Base-by-base conservation (phyloP, 331 rosid genomes). In the Malus hybrid region DNA sequence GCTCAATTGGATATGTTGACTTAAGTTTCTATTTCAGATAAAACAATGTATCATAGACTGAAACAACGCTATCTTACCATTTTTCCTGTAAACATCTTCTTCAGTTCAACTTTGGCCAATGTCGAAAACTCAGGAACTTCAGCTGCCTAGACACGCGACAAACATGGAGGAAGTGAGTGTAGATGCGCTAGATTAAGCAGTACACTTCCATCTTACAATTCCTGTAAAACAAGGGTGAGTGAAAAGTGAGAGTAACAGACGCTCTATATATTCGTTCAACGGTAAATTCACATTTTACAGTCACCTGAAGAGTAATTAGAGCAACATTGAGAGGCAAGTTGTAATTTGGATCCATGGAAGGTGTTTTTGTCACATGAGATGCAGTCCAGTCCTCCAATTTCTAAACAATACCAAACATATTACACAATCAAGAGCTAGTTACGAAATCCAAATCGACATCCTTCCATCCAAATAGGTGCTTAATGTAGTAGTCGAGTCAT, bases 101-200 rank as follows among this genome's bases (percentile, higher is more conserved):
- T 91, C 81, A 93, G 72, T 65, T 93, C 98, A 65, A 89, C 93
- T 79, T 87, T 83, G 73, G 90, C 78, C 71, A 86, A 56, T 29
- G 57, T 77, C 64, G 96, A 89, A 69, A 81, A 76, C 55, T 89
- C 83, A 32, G 80, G 75, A 82, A 87, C 90, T 84, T 93, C 93
- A 69, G 67, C 85, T 3, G 72, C 83, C 98, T 89, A 67, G 68
- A 42, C 74, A 73, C 42, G 60, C 63, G 22, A 76, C 56, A 80
- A 39, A 33, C 59, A 79, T 10, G 13, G 70, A 76, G 69, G 52
- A 54, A 69, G 19, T 65, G 31, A 27, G 67, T 10, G 29, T 6
- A 93, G 83, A 80, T 93, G 98, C 7, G 98, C 96, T 82, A 93
- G 80, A 59, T 93, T 93, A 39, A 91, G 87, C n/a, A 93, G 87